Evolutionary conservation across 2,329 filamentous ascomycete genomes (phyloP).

Genomic region (Colletotrichum orbiculare): DNA sequence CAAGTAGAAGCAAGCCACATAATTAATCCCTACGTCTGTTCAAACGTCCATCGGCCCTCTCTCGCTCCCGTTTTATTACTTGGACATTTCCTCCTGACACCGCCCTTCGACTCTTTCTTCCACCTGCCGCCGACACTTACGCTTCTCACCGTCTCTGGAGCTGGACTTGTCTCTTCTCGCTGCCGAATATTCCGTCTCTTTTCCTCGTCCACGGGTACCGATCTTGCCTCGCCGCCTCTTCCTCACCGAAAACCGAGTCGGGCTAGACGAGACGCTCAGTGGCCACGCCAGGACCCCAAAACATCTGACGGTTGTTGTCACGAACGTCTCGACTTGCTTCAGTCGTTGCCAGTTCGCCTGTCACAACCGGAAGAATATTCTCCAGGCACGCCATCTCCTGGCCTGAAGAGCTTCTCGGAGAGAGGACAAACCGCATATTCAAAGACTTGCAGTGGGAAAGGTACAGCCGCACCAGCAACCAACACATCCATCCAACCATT

Average conservation of each 20-base stretch:
- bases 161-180: neutral
- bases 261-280: constrained; percentile 2
- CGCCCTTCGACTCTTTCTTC: too few species aligned
- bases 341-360: neutral
- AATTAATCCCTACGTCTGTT: constrained; percentile 33
- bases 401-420: neutral
- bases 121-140: too few species aligned
- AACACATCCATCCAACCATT: neutral
- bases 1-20: constrained; percentile 33
- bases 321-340: constrained; percentile 11
- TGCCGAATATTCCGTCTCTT: neutral
- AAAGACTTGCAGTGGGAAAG: constrained; percentile 1
- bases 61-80: constrained; percentile 14
- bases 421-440: constrained; percentile 3
- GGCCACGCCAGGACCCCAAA: constrained; percentile 13
- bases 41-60: constrained; percentile 20
- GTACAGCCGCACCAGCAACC: constrained; percentile 13
- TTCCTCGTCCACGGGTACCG: too few species aligned
- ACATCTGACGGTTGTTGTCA: constrained; percentile 24
- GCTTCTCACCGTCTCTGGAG: too few species aligned
- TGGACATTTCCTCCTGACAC: constrained; percentile 23
- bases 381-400: too few species aligned
- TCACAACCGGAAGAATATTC: too few species aligned
- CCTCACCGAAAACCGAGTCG: constrained; percentile 3
- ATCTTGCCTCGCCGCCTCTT: too few species aligned